Evolutionary conservation across 2,329 filamentous ascomycete genomes (phyloP).

Genomic region (Stachybotrys chartarum): DNA sequence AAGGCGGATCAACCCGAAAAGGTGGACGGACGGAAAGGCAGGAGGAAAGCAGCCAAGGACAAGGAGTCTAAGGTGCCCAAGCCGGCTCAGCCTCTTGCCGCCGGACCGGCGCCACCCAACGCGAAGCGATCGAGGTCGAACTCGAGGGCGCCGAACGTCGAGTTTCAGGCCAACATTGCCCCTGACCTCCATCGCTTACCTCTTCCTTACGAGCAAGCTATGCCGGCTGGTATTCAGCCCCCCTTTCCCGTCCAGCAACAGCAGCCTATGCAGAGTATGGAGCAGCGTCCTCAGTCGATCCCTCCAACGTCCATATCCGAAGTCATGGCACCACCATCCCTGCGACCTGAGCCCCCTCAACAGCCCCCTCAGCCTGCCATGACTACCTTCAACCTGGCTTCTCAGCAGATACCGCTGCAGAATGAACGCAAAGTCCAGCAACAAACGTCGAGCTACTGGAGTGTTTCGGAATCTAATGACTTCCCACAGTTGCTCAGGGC

Average conservation of each 20-base stretch:
- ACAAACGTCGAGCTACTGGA: constrained; percentile 79
- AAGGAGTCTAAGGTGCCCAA: constrained; percentile 34
- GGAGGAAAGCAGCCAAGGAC: constrained; percentile 30
- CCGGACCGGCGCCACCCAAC: constrained; percentile 31
- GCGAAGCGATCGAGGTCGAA: constrained; percentile 49
- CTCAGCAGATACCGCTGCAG: constrained; percentile 22
- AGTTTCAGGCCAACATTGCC: constrained; percentile 30
- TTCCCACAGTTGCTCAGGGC: constrained; percentile 66
- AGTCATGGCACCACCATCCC: constrained; percentile 48
- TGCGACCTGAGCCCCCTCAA: constrained; percentile 44
- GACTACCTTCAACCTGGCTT: constrained; percentile 41
- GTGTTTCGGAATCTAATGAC: constrained; percentile 71
- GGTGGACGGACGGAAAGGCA: constrained; percentile 27
- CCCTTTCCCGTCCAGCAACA: constrained; percentile 28
- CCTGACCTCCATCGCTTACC: constrained; percentile 32
- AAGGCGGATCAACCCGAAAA: constrained; percentile 42
- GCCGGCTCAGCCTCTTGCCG: constrained; percentile 36
- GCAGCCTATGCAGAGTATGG: constrained; percentile 17
- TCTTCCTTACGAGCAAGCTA: constrained; percentile 34
- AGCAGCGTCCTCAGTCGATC: constrained; percentile 24
- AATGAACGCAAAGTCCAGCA: constrained; percentile 44
- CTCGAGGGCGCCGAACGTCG: constrained; percentile 40
- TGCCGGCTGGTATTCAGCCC: constrained; percentile 30
- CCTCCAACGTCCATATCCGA: constrained; percentile 37
- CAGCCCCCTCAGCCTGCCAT: constrained; percentile 38